Base-by-base conservation (phyloP, 2,329 filamentous ascomycete genomes). In the Xylariaceae sp. region DNA sequence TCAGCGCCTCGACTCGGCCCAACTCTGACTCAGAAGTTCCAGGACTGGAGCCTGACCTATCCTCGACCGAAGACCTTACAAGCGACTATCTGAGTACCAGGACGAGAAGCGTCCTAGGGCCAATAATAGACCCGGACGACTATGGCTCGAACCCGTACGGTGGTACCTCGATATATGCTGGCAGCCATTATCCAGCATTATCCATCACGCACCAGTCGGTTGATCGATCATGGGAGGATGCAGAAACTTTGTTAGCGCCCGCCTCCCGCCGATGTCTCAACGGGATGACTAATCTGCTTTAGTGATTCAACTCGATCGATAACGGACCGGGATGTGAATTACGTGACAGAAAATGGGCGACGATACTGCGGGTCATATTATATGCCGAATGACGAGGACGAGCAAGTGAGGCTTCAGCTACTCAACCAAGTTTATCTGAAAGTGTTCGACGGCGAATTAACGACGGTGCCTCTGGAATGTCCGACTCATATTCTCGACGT, bases 361-460 rank as follows among this genome's bases (percentile, higher is more conserved):
- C 75, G 84, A 56, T 84, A 82, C 61, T 83, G 83, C 59, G 72
- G 77, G 32, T 73, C 74, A 32, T 86, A 85, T 60, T 82, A 74
- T 63, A 83, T 86, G 75, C 83, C 83, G 12, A 85, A 85, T 63
- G 83, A 86, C 58, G 79, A 85, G 41, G 68, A 75, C 41, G 83
- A 87, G 61, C 81, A 85, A 64, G 80, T 81, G 41, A 79, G 83
- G 39, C 65, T 85, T 44, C 76, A 78, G 50, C 71, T 87, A 45
- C 70, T 81, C 36, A 82, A 87, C 56, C 81, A 85, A 61, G 77
- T 85, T 42, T 85, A 81, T 58, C 67, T 83, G 6, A 75, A 76
- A 47, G 67, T 74, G 14, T 71, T 78, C 44, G 68, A 72, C 32
- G 71, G 70, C 51, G 69, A 74, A 50, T 61, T 75, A 32, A 75